Conservation (phyloP, 1,139 yeast genomes). For the Saccharomyces hybrid region DNA sequence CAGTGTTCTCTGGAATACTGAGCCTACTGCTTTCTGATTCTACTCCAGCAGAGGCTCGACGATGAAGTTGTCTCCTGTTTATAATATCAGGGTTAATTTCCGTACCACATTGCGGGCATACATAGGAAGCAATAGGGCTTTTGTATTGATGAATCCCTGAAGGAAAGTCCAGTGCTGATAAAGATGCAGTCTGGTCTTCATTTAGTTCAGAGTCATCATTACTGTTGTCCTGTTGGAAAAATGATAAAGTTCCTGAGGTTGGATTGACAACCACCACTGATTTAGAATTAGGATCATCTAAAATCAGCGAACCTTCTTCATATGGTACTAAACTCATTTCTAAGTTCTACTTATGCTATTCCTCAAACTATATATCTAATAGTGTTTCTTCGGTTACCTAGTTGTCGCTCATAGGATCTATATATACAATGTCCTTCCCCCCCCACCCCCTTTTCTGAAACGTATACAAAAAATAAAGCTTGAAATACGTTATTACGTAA, state of each 20-base stretch:
- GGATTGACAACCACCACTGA: constrained; percentile 28
- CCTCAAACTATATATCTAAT: not conserved
- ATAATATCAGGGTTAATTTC: constrained; percentile 2
- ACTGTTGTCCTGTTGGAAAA: constrained; percentile 17
- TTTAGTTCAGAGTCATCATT: not conserved
- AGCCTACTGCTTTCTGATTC: not conserved
- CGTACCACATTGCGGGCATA: constrained; percentile 18
- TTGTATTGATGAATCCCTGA: constrained; percentile 3
- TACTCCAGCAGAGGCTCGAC: not conserved
- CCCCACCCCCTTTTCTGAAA: not conserved
- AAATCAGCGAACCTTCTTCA: constrained; percentile 24
- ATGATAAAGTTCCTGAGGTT: constrained; percentile 20
- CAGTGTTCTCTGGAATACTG: not conserved
- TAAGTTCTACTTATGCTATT: not conserved
- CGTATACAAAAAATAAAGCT: not conserved
- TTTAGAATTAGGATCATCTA: constrained; percentile 26
- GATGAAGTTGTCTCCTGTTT: not conserved
- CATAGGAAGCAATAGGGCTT: constrained; percentile 10
- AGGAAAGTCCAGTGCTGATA: constrained; percentile 2
- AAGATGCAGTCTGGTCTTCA: constrained; percentile 1
- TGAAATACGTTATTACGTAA: not conserved
- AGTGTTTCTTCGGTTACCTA: not conserved
- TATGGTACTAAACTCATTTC: constrained; percentile 27
- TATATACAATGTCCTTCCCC: not conserved
- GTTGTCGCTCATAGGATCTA: not conserved